Percentiles rank a stretch among this genome's conserved stretches.
These are phyloP conservation scores for Geosiphon pyriformis DNA, from an alignment of 192 early-diverging fungal genomes.

Conservation along the genomic window DNA sequence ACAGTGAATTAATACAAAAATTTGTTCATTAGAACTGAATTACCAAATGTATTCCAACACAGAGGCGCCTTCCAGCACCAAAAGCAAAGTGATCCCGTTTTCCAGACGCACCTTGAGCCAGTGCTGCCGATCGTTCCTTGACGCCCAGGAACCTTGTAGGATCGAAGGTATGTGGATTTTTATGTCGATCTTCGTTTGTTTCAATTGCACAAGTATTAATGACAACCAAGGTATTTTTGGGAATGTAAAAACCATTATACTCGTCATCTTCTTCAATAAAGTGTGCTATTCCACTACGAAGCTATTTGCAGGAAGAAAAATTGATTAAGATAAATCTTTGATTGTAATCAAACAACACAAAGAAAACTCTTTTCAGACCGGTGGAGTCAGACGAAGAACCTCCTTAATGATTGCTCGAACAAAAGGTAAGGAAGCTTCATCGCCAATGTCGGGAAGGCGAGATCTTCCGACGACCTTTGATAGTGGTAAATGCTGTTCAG, in stretches of 20 bases:
- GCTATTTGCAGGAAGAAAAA: too few relatives aligned
- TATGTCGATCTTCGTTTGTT: conserved; percentile 30
- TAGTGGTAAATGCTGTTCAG: too few relatives aligned
- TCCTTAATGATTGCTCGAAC: conserved; percentile 36
- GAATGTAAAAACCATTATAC: conserved; percentile 44
- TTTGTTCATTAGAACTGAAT: background rate
- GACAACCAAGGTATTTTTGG: conserved; percentile 43
- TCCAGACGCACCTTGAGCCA: background rate
- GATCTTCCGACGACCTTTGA: too few relatives aligned
- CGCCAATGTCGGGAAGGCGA: conserved; percentile 1
- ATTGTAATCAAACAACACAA: too few relatives aligned
- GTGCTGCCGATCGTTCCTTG: background rate
- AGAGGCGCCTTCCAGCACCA: conserved; percentile 20
- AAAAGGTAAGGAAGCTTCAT: conserved; percentile 24
- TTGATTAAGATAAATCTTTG: too few relatives aligned
- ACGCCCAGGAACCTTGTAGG: conserved; percentile 34
- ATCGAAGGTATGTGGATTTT: conserved; percentile 41
- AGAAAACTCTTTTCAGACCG: conserved; percentile 28
- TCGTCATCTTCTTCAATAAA: conserved; percentile 28
- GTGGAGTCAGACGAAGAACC: conserved; percentile 26
- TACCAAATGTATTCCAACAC: conserved; percentile 18
- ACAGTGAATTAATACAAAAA: too few relatives aligned
- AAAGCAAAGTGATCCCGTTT: conserved; percentile 20
- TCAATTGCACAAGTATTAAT: conserved; percentile 53
- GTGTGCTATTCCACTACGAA: too few relatives aligned